These are phyloP conservation scores for Celoporthe dispersa DNA, from an alignment of 2,329 filamentous ascomycete species.

Conservation along the genomic window DNA sequence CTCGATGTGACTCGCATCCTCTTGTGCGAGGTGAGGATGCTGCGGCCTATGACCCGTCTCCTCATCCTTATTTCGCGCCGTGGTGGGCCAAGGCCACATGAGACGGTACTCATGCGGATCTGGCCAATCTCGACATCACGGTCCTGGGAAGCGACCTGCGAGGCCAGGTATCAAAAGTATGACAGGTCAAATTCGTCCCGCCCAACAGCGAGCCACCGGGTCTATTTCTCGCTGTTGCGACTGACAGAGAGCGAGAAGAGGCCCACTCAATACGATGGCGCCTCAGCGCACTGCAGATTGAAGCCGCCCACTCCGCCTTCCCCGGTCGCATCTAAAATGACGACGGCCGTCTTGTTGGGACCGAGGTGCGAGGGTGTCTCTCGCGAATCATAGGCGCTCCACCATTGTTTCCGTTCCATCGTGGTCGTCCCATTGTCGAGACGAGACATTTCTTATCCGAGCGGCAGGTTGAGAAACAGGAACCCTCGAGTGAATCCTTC, in stretches of 20 bases:
- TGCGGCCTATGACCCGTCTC: background rate
- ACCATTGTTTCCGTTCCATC: background rate
- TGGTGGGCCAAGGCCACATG: slow-evolving; percentile 14
- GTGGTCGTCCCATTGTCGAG: background rate
- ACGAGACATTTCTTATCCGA: background rate
- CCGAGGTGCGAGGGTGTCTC: background rate
- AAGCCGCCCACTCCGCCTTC: slow-evolving; percentile 6
- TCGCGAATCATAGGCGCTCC: background rate
- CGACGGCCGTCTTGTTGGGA: background rate
- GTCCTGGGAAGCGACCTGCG: background rate
- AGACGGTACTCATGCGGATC: slow-evolving; percentile 15
- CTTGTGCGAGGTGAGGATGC: background rate
- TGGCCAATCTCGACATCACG: slow-evolving; percentile 16
- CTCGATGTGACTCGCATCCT: background rate
- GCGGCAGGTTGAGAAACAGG: background rate
- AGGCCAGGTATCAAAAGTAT: background rate
- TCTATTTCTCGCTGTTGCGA: background rate
- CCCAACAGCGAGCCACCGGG: background rate
- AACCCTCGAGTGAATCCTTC: background rate
- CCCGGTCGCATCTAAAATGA: slow-evolving; percentile 8
- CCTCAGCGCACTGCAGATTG: background rate
- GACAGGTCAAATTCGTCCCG: slow-evolving; percentile 7
- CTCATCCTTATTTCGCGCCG: background rate
- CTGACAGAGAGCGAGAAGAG: background rate
- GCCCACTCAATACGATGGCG: slow-evolving; percentile 1